Base-by-base conservation (phyloP, 1,139 yeast genomes). In the Debaryomycetaceae sp. region DNA sequence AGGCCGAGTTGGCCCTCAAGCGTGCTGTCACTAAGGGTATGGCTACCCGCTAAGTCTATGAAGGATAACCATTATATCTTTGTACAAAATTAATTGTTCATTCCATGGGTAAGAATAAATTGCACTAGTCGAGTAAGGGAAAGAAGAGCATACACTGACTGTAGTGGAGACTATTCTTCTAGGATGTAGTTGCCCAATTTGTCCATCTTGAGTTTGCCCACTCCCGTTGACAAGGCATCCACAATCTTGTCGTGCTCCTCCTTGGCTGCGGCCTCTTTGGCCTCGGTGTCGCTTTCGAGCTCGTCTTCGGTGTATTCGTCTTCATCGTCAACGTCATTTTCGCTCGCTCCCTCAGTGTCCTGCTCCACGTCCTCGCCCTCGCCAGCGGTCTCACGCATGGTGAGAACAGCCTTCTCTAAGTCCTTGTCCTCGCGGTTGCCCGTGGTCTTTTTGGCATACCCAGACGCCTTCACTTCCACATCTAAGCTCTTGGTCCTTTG, bases 1-100 rank as follows among this genome's bases (percentile, higher is more conserved):
- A 86, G 83, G 98, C 98, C 63, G 98, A 91, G 79, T 86, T 93
- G 66, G 82, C 89, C 69, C 85, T 91, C 69, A 91, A 91, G 88
- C 84, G 98, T 75, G 96, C 93, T 65, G 96, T 88, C 67, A 89
- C 96, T 78, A 91, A 88, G 80, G 97, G 97, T 69, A 85, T 88
- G 88, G 83, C 96, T 58, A 79, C 96, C 70, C 96, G 96, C 81
- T 88, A 85, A 82, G 69, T 30, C 29, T 29, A 36, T 25, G 24
- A 29, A 27, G 27, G 20, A 27, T 26, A 34, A 36, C 22, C 25
- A 27, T 40, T 34, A 37, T 34, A 40, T 35, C 33, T 40, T 40
- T 44, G 48, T 46, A 41, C 23, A 27, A 27, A 46, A 46, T 34
- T 24, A 35, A 37, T 44, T 42, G 47, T 43, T 45, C 44, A 42